Conservation (phyloP, 768 basidiomycete species). For the Russula olivacea region DNA sequence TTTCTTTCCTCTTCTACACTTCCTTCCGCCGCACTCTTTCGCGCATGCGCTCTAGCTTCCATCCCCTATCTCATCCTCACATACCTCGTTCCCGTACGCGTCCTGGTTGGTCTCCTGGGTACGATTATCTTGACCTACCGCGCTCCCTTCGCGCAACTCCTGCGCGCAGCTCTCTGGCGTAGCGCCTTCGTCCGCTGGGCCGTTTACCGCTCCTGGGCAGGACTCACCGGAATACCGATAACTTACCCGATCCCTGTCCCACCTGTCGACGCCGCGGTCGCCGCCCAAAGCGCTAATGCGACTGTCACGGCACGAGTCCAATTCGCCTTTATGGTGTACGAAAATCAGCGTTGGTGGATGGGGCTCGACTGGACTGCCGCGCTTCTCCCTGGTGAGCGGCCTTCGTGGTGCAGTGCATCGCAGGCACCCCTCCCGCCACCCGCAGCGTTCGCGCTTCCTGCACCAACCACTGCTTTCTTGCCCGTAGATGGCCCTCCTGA, state of each 20-base stretch:
- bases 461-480: slow-evolving; percentile 54
- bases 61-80: slow-evolving; percentile 64
- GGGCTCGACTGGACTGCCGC: slow-evolving; percentile 95
- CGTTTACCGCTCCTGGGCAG: slow-evolving; percentile 45
- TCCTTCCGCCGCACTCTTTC: slow-evolving; percentile 40
- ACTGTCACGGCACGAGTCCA: slow-evolving; percentile 36
- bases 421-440: slow-evolving; percentile 65
- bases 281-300: slow-evolving; percentile 2
- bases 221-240: slow-evolving; percentile 51
- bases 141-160: slow-evolving; percentile 58
- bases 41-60: slow-evolving; percentile 51
- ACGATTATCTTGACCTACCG: slow-evolving; percentile 55
- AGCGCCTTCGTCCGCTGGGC: slow-evolving; percentile 66
- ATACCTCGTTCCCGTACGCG: slow-evolving; percentile 52
- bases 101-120: slow-evolving; percentile 55
- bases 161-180: slow-evolving; percentile 51
- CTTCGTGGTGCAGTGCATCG: slow-evolving; percentile 69
- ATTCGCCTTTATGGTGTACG: slow-evolving; percentile 85
- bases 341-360: slow-evolving; percentile 98
- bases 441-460: slow-evolving; percentile 58
- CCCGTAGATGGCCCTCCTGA: slow-evolving; percentile 34
- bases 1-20: slow-evolving; percentile 30
- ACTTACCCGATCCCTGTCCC: slow-evolving; percentile 33
- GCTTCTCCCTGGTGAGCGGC: slow-evolving; percentile 81
- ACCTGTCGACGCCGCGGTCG: slow-evolving; percentile 31